Evolutionary conservation across 768 basidiomycete genomes (phyloP).

Genomic region (Lentinula sp.): DNA sequence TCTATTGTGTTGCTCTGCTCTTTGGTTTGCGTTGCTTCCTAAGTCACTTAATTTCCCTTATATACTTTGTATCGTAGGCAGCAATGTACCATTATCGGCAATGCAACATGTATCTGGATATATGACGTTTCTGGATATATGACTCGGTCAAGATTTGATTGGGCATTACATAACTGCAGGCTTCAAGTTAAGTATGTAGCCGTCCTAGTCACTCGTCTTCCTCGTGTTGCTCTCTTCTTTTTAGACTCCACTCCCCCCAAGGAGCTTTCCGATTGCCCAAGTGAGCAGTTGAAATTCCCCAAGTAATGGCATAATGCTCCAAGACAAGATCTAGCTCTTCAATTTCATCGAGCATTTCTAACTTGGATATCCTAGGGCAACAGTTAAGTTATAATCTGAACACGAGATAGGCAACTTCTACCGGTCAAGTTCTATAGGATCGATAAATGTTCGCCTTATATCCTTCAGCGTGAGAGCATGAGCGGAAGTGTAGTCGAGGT

Average conservation of each 20-base stretch:
- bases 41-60: neutral
- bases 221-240: conserved; percentile 4
- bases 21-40: neutral
- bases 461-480: conserved; percentile 63
- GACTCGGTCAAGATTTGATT: too few relatives aligned
- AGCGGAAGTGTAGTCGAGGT: conserved; percentile 48
- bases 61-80: neutral
- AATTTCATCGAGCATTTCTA: conserved; percentile 90
- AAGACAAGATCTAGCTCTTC: conserved; percentile 92
- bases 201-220: neutral
- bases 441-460: conserved; percentile 50
- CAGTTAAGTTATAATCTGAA: neutral
- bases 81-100: neutral
- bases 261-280: neutral
- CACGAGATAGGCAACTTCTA: conserved; percentile 20
- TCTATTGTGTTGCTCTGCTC: neutral
- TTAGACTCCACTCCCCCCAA: conserved; percentile 34
- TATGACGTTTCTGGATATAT: neutral
- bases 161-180: too few relatives aligned
- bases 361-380: conserved; percentile 54
- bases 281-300: conserved; percentile 37
- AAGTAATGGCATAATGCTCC: conserved; percentile 84
- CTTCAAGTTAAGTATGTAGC: neutral
- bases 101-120: neutral
- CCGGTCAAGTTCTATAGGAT: conserved; percentile 50